Evolutionary conservation across 148 eudicot genomes (phyloP).

Genomic region (Rhododendron griersonianum): DNA sequence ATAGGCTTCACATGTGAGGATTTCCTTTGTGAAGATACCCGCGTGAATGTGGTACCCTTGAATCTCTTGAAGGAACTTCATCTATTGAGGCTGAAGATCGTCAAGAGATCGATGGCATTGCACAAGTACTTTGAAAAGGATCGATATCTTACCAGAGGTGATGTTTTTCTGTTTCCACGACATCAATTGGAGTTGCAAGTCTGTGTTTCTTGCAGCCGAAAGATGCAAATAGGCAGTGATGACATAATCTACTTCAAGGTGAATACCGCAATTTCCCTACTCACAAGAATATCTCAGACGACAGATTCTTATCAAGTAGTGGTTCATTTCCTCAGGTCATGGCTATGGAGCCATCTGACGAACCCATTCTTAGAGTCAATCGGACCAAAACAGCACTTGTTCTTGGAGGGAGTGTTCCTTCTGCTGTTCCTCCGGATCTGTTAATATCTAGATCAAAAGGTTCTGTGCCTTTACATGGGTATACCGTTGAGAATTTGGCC

Average conservation of each 20-base stretch:
- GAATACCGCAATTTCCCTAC: slow-evolving; percentile 10
- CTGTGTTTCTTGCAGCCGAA: slow-evolving; percentile 72
- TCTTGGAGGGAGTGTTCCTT: slow-evolving; percentile 78
- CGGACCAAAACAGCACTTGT: slow-evolving; percentile 78
- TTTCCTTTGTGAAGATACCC: slow-evolving; percentile 83
- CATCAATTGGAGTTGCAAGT: slow-evolving; percentile 80
- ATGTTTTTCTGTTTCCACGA: slow-evolving; percentile 53
- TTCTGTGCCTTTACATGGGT: slow-evolving; percentile 52
- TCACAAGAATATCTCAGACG: neutral
- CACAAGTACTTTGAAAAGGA: slow-evolving; percentile 65
- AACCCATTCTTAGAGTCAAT: slow-evolving; percentile 63
- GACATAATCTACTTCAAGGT: slow-evolving; percentile 82
- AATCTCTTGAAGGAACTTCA: slow-evolving; percentile 65
- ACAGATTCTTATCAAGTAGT: slow-evolving; percentile 1
- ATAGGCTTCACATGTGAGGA: slow-evolving; percentile 82
- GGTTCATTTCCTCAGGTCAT: slow-evolving; percentile 51
- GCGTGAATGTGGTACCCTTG: slow-evolving; percentile 64
- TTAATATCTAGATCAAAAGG: slow-evolving; percentile 24
- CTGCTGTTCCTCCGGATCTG: slow-evolving; percentile 76
- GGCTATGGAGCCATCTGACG: slow-evolving; percentile 80
- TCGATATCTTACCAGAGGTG: slow-evolving; percentile 78
- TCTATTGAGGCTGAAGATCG: slow-evolving; percentile 70
- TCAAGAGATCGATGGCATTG: slow-evolving; percentile 59
- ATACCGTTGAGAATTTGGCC: slow-evolving; percentile 54
- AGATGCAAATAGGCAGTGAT: slow-evolving; percentile 27